Evolutionary conservation across 345 rosid species (phyloP), one percentile per base, ranked within the genome.

Genomic region (Linum trigynum): DNA sequence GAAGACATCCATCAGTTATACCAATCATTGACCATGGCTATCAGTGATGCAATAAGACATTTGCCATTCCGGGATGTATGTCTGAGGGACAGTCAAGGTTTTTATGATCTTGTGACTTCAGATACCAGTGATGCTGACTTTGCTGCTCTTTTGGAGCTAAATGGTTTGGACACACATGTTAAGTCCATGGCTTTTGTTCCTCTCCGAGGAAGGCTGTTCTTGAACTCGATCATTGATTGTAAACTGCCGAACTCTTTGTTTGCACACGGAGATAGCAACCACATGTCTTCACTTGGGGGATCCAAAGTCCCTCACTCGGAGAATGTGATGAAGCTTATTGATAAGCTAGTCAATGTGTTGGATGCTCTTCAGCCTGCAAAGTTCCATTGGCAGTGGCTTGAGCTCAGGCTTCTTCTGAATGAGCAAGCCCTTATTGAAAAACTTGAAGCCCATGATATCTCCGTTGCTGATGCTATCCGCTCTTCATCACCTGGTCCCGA

Each of bases 351-450:
- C 23, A 75, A 76, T 71, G 85, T 85, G 36, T 74, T 95, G 74
- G 91, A 95, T 72, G 72, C 85, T 55, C 77, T 95, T 67, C 99
- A 91, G 70, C 97, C 99, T 73, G 98, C 98, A 23, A 95, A 89
- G 71, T 95, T 95, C 72, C 97, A 86, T 76, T 95, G 99, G 99
- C 99, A 95, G 76, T 95, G 97, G 97, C 80, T 95, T 76, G 99
- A 95, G 78, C 95, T 91, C 63, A 82, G 99, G 81, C 81, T 95
- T 68, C 99, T 95, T 72, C 81, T 95, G 78, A 89, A 95, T 65
- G 99, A 95, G 72, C 99, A 95, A 78, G 85, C 94, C 32, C 83
- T 91, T 10, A 67, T 88, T 76, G 99, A 95, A 66, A 87, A 86
- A 78, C 86, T 89, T 42, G 97, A 91, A 62, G 78, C 69, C 66